Conservation (phyloP, 768 basidiomycete species). For the Russula sp. region DNA sequence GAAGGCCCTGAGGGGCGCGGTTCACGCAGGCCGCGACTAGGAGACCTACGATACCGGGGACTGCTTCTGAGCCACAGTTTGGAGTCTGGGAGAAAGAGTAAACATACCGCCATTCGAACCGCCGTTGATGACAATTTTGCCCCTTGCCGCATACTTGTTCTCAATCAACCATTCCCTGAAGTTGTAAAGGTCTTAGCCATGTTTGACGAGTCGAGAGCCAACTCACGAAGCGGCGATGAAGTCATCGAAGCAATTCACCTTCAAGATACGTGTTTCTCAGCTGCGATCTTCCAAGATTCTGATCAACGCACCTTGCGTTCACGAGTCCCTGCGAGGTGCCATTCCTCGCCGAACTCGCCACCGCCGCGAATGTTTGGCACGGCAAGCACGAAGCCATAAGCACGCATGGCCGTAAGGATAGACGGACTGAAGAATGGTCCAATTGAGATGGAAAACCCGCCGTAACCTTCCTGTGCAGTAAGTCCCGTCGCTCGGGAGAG, state of each 20-base stretch:
- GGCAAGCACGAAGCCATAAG: constrained; percentile 61
- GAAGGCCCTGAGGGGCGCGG: constrained; percentile 64
- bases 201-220: not conserved
- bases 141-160: constrained; percentile 57
- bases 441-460: constrained; percentile 71
- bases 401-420: constrained; percentile 65
- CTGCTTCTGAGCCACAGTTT: not conserved
- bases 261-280: not conserved
- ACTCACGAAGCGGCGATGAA: constrained; percentile 75
- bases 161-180: constrained; percentile 62
- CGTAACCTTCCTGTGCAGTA: constrained; percentile 46
- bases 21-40: constrained; percentile 82
- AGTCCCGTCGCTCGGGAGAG: not conserved
- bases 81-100: not conserved
- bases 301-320: constrained; percentile 52
- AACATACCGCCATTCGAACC: constrained; percentile 71
- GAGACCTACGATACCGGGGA: constrained; percentile 40
- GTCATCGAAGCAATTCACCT: constrained; percentile 75
- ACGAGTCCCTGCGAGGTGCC: constrained; percentile 65
- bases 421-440: constrained; percentile 64
- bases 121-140: constrained; percentile 72
- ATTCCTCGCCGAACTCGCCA: constrained; percentile 76
- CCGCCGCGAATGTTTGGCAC: constrained; percentile 47
- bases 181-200: not conserved
- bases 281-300: not conserved